Percentiles rank a stretch among this genome's conserved stretches.
Conservation (phyloP, 1,139 yeast genomes). For the Geotrichum bryndzae region DNA sequence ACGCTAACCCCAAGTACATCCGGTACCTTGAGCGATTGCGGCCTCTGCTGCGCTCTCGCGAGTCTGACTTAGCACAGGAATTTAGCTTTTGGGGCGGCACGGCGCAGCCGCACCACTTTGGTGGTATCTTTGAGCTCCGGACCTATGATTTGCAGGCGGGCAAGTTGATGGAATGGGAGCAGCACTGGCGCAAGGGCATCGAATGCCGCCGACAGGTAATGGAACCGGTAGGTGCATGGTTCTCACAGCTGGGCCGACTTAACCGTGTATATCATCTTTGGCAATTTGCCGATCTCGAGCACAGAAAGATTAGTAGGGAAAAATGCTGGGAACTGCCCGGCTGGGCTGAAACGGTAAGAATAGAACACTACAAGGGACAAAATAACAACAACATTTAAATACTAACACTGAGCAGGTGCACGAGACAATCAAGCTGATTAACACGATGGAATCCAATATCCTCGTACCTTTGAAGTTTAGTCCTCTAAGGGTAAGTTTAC, state of each 20-base stretch:
- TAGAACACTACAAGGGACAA: not conserved
- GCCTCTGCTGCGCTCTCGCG: slow-evolving; percentile 34
- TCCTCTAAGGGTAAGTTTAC: slow-evolving; percentile 30
- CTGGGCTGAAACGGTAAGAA: slow-evolving; percentile 37
- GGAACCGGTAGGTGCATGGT: slow-evolving; percentile 47
- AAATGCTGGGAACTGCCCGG: slow-evolving; percentile 43
- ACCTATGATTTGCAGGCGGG: slow-evolving; percentile 40
- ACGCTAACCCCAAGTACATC: slow-evolving; percentile 31
- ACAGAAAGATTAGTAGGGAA: slow-evolving; percentile 38
- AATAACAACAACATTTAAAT: not conserved
- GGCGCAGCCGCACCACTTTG: slow-evolving; percentile 38
- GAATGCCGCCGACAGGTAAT: slow-evolving; percentile 42
- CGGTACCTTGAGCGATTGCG: slow-evolving; percentile 33
- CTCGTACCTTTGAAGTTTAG: slow-evolving; percentile 39
- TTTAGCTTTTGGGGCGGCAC: slow-evolving; percentile 44
- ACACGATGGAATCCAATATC: slow-evolving; percentile 38
- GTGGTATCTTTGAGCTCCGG: slow-evolving; percentile 42
- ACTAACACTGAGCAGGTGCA: slow-evolving; percentile 28
- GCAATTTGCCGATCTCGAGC: slow-evolving; percentile 43
- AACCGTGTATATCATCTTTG: slow-evolving; percentile 41
- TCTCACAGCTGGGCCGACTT: slow-evolving; percentile 38
- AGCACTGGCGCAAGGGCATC: slow-evolving; percentile 39
- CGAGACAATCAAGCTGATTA: slow-evolving; percentile 40
- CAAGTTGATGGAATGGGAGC: slow-evolving; percentile 40
- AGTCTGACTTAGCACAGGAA: slow-evolving; percentile 38